Base-by-base conservation (phyloP, 2,329 filamentous ascomycete genomes). In the Colletotrichum sp. region DNA sequence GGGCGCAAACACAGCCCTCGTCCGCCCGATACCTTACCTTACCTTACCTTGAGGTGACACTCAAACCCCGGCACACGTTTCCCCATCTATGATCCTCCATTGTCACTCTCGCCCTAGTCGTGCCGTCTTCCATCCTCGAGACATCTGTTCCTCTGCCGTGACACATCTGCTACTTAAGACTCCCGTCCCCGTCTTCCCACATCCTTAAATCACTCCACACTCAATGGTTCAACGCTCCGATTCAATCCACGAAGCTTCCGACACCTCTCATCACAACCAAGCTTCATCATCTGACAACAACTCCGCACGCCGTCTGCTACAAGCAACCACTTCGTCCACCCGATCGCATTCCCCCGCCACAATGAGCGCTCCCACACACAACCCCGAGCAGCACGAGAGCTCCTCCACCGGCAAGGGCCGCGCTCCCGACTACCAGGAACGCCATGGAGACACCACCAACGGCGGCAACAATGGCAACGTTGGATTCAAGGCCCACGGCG, bases 401-500 rank as follows among this genome's bases (percentile, higher is more conserved):
- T 67, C 76, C 18, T 70, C 74, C 21, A 68, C 74, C 56, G 76
- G 76, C 55, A 77, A 77, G 74, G 67, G 62, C 48, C 70, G 66
- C 32, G 76, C 74, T 21, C 66, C 73, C 48, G 74, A 76, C 21
- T 73, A 76, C 61, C 65, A 77, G 21, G 70, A 76, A 65, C 61
- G 70, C 60, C 21, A 64, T 43, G 26, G 38, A 58, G 71, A 58
- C 12, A 56, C 18, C 24, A 48, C 70, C 62, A 71, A 76, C 61
- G 68, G 80, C 84, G 18, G 77, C 18, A 66, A 71, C 48, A 36
- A 52, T 7, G 71, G 32, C 36, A 71, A 75, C 52, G 81, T 81
- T 62, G 89, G 89, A 76, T 90, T 92, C 83, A 86, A 87, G 62
- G 80, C 87, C 15, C 85, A 89, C 82, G 85, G 86, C 55, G 85